Evolutionary conservation across 352 stramenopile species (phyloP).

Genomic region (Globisporangium spiculum): DNA sequence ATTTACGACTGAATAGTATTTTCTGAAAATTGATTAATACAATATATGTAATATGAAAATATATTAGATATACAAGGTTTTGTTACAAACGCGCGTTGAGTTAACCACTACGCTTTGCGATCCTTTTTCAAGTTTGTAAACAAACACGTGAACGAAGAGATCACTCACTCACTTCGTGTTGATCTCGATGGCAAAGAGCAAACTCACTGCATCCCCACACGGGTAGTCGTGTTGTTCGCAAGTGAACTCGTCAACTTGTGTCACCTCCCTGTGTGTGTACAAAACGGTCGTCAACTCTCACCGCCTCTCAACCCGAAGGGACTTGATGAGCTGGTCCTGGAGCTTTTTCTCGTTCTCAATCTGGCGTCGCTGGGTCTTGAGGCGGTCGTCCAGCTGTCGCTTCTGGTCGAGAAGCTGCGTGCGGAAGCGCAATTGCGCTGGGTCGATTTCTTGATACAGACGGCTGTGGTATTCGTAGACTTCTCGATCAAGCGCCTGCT

Average conservation of each 20-base stretch:
- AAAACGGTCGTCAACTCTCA: neutral
- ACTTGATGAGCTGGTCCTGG: slow-evolving; percentile 33
- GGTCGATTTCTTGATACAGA: slow-evolving; percentile 35
- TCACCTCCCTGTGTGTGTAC: too few relatives aligned
- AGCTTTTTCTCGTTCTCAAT: slow-evolving; percentile 32
- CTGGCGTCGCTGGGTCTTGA: slow-evolving; percentile 23
- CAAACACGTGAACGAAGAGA: neutral
- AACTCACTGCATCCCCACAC: too few relatives aligned
- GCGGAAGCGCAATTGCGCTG: slow-evolving; percentile 25
- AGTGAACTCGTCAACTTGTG: too few relatives aligned
- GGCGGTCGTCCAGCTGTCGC: slow-evolving; percentile 19
- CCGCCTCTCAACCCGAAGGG: neutral
- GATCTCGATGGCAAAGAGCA: neutral
- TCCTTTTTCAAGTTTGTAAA: neutral
- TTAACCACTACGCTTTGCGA: neutral
- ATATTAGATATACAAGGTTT: neutral
- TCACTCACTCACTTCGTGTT: neutral
- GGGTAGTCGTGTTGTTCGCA: too few relatives aligned
- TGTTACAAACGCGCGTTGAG: too few relatives aligned
- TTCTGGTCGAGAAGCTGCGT: slow-evolving; percentile 27
- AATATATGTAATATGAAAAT: neutral
- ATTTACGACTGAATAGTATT: too few relatives aligned
- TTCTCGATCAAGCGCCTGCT: slow-evolving; percentile 26
- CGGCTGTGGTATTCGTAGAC: slow-evolving; percentile 31
- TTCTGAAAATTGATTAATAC: too few relatives aligned